These are phyloP conservation scores for Fragosphaeria purpurea DNA, from an alignment of 2,329 filamentous ascomycete genomes.

Conservation along the genomic window DNA sequence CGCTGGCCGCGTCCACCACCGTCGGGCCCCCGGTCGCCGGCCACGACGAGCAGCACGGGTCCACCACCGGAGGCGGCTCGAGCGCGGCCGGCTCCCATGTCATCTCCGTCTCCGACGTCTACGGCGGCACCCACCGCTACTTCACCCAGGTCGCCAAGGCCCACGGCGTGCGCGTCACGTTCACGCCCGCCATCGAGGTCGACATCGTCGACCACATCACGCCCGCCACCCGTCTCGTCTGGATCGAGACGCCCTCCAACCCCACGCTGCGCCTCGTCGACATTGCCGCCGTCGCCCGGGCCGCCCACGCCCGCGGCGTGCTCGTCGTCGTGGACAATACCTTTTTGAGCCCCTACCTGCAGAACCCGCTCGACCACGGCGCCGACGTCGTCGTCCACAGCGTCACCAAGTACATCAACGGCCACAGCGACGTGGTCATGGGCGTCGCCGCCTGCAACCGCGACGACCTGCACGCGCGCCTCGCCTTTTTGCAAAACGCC, in stretches of 20 bases:
- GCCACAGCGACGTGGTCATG: slow-evolving; percentile 95
- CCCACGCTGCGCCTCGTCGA: slow-evolving; percentile 89
- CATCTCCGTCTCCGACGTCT: slow-evolving; percentile 93
- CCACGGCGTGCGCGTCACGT: slow-evolving; percentile 89
- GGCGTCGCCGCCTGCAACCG: slow-evolving; percentile 93
- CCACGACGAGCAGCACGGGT: neutral
- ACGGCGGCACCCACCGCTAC: slow-evolving; percentile 95
- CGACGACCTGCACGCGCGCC: slow-evolving; percentile 61
- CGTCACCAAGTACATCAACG: slow-evolving; percentile 99
- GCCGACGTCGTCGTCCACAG: slow-evolving; percentile 95
- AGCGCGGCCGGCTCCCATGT: slow-evolving; percentile 61
- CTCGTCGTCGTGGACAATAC: slow-evolving; percentile 99
- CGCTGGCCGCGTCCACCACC: slow-evolving; percentile 52
- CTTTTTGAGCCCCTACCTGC: slow-evolving; percentile 90
- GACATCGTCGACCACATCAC: slow-evolving; percentile 79
- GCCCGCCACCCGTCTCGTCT: slow-evolving; percentile 83
- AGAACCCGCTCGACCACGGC: slow-evolving; percentile 90
- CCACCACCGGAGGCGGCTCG: neutral
- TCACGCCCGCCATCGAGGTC: slow-evolving; percentile 83
- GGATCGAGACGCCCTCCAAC: slow-evolving; percentile 95
- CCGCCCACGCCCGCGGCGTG: slow-evolving; percentile 80
- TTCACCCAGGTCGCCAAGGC: slow-evolving; percentile 96
- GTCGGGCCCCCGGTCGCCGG: slow-evolving; percentile 5
- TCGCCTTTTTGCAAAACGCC: slow-evolving; percentile 92
- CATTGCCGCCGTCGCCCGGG: slow-evolving; percentile 72